Evolutionary conservation across 768 basidiomycete species (phyloP), one percentile per base, ranked within the genome.

Genomic region (Phaffia australis): DNA sequence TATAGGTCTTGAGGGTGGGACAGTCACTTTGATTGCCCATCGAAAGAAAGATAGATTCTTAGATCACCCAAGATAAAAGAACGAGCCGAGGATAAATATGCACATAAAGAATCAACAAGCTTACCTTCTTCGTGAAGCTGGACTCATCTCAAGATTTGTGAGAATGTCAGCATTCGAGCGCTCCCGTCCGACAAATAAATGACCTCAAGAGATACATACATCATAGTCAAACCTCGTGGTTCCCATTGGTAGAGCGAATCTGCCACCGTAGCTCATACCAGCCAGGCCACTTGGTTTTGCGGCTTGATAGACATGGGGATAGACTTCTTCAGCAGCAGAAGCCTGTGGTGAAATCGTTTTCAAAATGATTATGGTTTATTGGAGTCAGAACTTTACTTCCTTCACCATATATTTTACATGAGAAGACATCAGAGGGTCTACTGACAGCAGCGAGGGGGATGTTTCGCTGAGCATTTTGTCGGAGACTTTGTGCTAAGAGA

Each of bases 241-340:
- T 1, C 90, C 95, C 0, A 88, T 68, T 0, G 95, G 95, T 58
- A 98, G 76, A 73, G 85, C 79, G 73, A 89, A 88, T 71, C 85
- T 86, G 63, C 81, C 85, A 14, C 92, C 91, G 65, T 16, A 90
- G 75, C 14, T 85, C 77, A 71, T 83, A 85, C 1, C 87, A 84
- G 69, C 85, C 81, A 21, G 72, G 27, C 5, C 75, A 74, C 55
- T 81, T 77, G 3, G 80, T 77, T 27, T 69, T 25, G 82, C 79
- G 5, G 90, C 84, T 11, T 87, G 85, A 74, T 94, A 99, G 15
- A 99, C 87, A 78, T 98, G 85, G 0, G 95, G 95, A 64, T 80
- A 77, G 27, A 72, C 70, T 21, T 89, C 81, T 48, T 82, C 69
- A 30, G 73, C 71, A 7, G 58, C 58, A 8, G 60, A 63, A 46